Evolutionary conservation across 2,329 filamentous ascomycete species (phyloP).

Genomic region (Fusarium guadeloupense): DNA sequence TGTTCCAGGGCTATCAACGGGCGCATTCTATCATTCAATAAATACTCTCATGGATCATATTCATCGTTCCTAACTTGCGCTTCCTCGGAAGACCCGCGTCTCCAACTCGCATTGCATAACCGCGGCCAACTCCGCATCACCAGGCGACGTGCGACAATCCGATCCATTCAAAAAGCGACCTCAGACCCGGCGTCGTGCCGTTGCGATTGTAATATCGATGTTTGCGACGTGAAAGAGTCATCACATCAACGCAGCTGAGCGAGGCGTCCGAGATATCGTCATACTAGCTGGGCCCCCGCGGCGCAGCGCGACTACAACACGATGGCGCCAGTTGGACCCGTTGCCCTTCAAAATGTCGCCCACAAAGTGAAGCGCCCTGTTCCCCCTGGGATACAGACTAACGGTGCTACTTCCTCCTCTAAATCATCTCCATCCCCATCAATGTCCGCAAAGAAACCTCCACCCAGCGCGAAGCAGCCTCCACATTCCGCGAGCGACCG

Average conservation of each 20-base stretch:
- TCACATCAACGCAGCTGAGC: constrained; percentile 24
- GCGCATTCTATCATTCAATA: neutral
- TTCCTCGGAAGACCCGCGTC: constrained; percentile 28
- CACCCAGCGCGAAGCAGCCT: constrained; percentile 54
- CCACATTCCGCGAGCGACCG: constrained; percentile 50
- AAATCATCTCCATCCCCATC: constrained; percentile 69
- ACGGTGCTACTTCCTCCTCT: constrained; percentile 63
- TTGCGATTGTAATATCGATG: constrained; percentile 34
- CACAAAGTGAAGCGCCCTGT: constrained; percentile 75
- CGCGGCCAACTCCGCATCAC: constrained; percentile 39
- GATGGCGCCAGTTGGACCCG: constrained; percentile 67
- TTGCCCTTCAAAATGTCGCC: constrained; percentile 54
- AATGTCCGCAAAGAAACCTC: constrained; percentile 64
- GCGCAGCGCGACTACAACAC: constrained; percentile 45
- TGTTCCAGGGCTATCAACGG: neutral
- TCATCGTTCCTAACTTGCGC: constrained; percentile 24
- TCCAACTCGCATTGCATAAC: constrained; percentile 15
- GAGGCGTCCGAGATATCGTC: constrained; percentile 18
- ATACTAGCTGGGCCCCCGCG: constrained; percentile 31
- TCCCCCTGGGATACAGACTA: constrained; percentile 72
- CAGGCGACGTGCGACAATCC: constrained; percentile 35
- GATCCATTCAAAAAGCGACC: constrained; percentile 9
- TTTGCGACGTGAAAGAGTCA: constrained; percentile 31
- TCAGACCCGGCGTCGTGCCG: constrained; percentile 21
- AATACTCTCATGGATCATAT: constrained; percentile 23